Evolutionary conservation across 805 yeast species (phyloP).

Genomic region (Candida insectalens): DNA sequence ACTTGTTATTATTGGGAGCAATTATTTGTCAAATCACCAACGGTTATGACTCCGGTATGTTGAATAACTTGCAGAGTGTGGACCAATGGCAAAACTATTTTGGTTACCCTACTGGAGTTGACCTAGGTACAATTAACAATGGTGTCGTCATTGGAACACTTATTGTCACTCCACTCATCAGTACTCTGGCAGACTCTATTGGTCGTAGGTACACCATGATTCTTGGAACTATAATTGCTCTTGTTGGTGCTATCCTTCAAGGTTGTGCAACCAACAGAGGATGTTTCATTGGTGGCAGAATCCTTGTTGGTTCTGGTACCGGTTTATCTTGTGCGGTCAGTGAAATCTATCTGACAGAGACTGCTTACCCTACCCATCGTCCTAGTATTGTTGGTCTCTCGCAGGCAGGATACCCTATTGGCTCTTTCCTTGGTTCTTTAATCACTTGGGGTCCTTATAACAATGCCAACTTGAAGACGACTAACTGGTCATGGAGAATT

Average conservation of each 20-base stretch:
- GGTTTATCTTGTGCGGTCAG: slow-evolving; percentile 28
- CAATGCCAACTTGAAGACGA: slow-evolving; percentile 25
- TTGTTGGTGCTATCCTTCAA: slow-evolving; percentile 48
- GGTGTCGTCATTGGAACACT: slow-evolving; percentile 29
- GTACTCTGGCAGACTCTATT: slow-evolving; percentile 31
- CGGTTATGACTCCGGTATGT: slow-evolving; percentile 33
- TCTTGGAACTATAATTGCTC: slow-evolving; percentile 41
- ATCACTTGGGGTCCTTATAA: slow-evolving; percentile 36
- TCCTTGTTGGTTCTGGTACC: slow-evolving; percentile 38
- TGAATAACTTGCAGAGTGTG: slow-evolving; percentile 37
- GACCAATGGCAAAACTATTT: slow-evolving; percentile 26
- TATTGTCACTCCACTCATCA: slow-evolving; percentile 17
- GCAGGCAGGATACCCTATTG: slow-evolving; percentile 38
- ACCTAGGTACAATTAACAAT: slow-evolving; percentile 27
- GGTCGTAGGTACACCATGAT: slow-evolving; percentile 55
- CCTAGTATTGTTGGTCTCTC: slow-evolving; percentile 33
- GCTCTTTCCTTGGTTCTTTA: slow-evolving; percentile 25
- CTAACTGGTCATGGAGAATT: slow-evolving; percentile 41
- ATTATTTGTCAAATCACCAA: slow-evolving; percentile 27
- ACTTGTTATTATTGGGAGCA: slow-evolving; percentile 26
- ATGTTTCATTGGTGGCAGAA: slow-evolving; percentile 33
- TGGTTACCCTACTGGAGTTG: slow-evolving; percentile 23
- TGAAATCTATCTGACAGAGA: slow-evolving; percentile 42
- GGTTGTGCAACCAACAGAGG: slow-evolving; percentile 26
- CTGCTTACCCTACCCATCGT: slow-evolving; percentile 38